Conservation (phyloP, 1,284 basidiomycete species). For the Tetrapyrgos nigripes region DNA sequence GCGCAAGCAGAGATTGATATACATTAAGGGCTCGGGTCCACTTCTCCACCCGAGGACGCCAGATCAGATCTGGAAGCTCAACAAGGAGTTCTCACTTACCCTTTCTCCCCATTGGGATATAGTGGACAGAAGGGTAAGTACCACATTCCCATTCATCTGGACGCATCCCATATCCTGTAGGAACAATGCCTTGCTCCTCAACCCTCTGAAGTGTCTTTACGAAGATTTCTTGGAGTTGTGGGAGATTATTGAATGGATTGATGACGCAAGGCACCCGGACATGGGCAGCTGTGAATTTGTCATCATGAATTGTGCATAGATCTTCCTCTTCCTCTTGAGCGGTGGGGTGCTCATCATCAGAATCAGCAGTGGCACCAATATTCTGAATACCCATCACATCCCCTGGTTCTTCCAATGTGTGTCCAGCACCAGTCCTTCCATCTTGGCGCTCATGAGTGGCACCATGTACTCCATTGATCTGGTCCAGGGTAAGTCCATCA, state of each 20-base stretch:
- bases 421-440: too few relatives aligned
- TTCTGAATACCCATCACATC: not conserved
- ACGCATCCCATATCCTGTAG: slow-evolving; percentile 21
- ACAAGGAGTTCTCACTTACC: slow-evolving; percentile 23
- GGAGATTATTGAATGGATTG: slow-evolving; percentile 1
- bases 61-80: slow-evolving; percentile 24
- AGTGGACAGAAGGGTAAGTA: slow-evolving; percentile 25
- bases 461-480: not conserved
- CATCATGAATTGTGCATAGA: too few relatives aligned
- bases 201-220: not conserved
- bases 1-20: too few relatives aligned
- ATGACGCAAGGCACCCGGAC: not conserved
- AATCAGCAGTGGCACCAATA: not conserved
- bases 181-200: slow-evolving; percentile 4
- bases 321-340: too few relatives aligned
- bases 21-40: slow-evolving; percentile 29
- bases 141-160: slow-evolving; percentile 28
- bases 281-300: not conserved
- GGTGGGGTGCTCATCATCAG: not conserved
- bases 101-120: slow-evolving; percentile 18
- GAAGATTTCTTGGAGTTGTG: not conserved
- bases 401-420: not conserved
- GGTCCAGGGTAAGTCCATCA: not conserved
- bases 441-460: too few relatives aligned
- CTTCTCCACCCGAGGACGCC: slow-evolving; percentile 23